Conservation (phyloP, 2,329 filamentous ascomycete species). For the Fusarium continuum region DNA sequence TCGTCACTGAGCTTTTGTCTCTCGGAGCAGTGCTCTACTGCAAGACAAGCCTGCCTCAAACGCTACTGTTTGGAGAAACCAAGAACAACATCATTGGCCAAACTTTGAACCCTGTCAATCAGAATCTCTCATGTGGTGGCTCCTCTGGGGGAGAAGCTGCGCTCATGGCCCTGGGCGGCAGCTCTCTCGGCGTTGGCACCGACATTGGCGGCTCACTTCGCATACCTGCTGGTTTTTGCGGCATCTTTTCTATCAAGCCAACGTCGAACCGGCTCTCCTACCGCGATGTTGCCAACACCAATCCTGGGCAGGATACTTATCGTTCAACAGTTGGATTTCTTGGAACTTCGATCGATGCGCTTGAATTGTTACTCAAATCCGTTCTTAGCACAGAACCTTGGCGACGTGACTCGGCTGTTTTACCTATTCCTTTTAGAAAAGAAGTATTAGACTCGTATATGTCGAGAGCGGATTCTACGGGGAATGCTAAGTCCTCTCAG, state of each 20-base stretch:
- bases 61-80: slow-evolving; percentile 41
- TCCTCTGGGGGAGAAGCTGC: slow-evolving; percentile 51
- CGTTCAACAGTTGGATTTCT: slow-evolving; percentile 72
- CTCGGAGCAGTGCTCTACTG: slow-evolving; percentile 39
- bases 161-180: slow-evolving; percentile 46
- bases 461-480: slow-evolving; percentile 33
- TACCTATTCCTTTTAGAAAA: slow-evolving; percentile 72
- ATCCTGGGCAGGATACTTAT: slow-evolving; percentile 67
- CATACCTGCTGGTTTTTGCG: slow-evolving; percentile 45
- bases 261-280: slow-evolving; percentile 32
- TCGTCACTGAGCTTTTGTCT: slow-evolving; percentile 28
- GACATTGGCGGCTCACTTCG: slow-evolving; percentile 50
- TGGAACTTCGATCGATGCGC: slow-evolving; percentile 61
- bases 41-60: slow-evolving; percentile 42
- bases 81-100: slow-evolving; percentile 49
- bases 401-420: slow-evolving; percentile 71
- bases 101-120: slow-evolving; percentile 48
- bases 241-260: slow-evolving; percentile 32
- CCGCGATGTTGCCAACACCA: slow-evolving; percentile 37
- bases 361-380: slow-evolving; percentile 65
- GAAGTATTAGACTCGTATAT: slow-evolving; percentile 54
- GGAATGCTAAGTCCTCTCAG: background rate
- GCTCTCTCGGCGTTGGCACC: slow-evolving; percentile 48
- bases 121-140: slow-evolving; percentile 47
- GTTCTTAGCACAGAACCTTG: slow-evolving; percentile 69